Conservation (phyloP, 805 yeast genomes). For the Metschnikowia drakensbergensis region DNA sequence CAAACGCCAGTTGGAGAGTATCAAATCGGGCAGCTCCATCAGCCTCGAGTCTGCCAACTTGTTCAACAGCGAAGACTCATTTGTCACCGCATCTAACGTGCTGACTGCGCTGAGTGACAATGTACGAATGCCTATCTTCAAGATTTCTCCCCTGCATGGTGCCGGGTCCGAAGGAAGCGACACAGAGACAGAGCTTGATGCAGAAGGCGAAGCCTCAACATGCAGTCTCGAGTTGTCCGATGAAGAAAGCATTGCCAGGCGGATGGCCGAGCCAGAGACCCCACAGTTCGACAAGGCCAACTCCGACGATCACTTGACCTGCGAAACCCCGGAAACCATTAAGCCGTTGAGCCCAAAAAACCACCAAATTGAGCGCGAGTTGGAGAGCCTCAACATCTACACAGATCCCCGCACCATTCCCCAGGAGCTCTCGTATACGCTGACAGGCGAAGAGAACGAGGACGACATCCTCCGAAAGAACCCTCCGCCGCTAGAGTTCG, state of each 20-base stretch:
- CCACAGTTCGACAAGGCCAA: conserved; percentile 6
- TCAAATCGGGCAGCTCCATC: conserved; percentile 24
- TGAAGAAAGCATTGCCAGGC: neutral
- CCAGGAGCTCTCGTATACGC: neutral
- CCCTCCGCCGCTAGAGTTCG: conserved; percentile 16
- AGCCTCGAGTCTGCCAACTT: conserved; percentile 5
- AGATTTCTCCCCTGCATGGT: neutral
- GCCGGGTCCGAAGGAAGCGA: conserved; percentile 5
- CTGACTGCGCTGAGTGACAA: neutral
- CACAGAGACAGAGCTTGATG: conserved; percentile 8
- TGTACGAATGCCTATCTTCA: conserved; percentile 8
- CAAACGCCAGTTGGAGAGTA: conserved; percentile 34
- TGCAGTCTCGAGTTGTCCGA: neutral
- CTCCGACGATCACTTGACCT: conserved; percentile 2
- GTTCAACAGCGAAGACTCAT: conserved; percentile 11
- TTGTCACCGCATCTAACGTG: conserved; percentile 6
- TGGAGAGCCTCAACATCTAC: conserved; percentile 26
- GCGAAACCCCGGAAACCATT: conserved; percentile 20
- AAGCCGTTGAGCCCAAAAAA: conserved; percentile 35
- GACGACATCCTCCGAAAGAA: conserved; percentile 15
- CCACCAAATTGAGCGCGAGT: conserved; percentile 32
- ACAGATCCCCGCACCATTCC: neutral
- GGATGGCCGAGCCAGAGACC: conserved; percentile 8
- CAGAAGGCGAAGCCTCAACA: neutral
- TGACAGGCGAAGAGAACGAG: conserved; percentile 5